Base-by-base conservation (phyloP, 441 rosid genomes). In the Jatropha multifida region DNA sequence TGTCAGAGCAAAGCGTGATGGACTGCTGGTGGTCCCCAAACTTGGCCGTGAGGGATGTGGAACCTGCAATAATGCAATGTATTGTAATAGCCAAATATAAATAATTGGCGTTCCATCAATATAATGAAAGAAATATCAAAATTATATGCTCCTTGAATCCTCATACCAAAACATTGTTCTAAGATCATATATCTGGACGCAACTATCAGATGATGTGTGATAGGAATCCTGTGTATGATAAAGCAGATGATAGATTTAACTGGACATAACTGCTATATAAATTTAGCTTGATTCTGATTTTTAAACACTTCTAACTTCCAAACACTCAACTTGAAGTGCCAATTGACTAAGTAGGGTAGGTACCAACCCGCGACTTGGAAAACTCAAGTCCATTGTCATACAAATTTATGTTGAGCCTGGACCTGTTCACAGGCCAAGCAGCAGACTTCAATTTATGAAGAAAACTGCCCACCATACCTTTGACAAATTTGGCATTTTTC, bases 1-100 rank as follows among this genome's bases (percentile, higher is more conserved):
- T 0, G 81, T 70, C 11, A 92, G 90, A 69, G 87, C 97, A 69
- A 94, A 86, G 26, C 91, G 92, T 14, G 92, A 86, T 78, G 95
- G 97, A 72, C 93, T 89, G 60, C 84, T 81, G 26, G 80, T 75
- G 54, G 71, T 73, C 12, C 71, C 88, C 77, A 85, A 70, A 80
- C 77, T 82, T 72, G 93, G 77, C 64, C 94, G 82, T 76, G 90
- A 81, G 38, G 88, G 76, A 75, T 83, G 86, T 2, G 83, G 84
- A 71, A 81, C 92, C 98, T 94, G 83, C 68, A 64, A 70, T 59
- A 56, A 69, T 92, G 82, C 67, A 64, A 70, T 62, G 61, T 67
- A 78, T 44, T n/a, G 52, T 15, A 72, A 54, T 55, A 64, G 67
- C 54, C 8, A 14, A 51, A 76, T n/a, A 65, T 68, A 49, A 62